Evolutionary conservation across 179 eudicot genomes (phyloP).

Genomic region (Silene vulgaris): DNA sequence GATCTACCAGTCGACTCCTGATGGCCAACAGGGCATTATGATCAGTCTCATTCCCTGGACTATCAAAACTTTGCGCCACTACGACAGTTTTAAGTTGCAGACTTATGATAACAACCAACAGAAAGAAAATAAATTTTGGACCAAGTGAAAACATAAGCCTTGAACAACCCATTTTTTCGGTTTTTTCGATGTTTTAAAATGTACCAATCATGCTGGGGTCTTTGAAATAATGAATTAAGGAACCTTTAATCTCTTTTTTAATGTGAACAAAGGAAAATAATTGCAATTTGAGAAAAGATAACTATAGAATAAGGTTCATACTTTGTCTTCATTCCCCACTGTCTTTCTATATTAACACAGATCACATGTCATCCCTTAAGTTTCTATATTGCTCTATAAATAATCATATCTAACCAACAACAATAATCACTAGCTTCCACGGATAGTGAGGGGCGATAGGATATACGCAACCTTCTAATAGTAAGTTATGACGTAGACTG

Average conservation of each 20-base stretch:
- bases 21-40: slow-evolving; percentile 22
- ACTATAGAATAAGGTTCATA: background rate
- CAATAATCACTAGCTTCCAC: too few species aligned
- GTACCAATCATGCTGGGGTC: background rate
- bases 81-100: background rate
- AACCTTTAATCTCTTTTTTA: background rate
- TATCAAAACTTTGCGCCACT: background rate
- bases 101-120: background rate
- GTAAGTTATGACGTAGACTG: too few species aligned
- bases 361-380: background rate
- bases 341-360: background rate
- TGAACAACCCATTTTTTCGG: background rate
- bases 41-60: slow-evolving; percentile 12
- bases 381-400: background rate
- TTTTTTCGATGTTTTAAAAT: background rate
- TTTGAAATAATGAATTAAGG: too few species aligned
- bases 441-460: too few species aligned
- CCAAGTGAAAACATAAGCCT: background rate
- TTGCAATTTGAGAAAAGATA: background rate
- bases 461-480: too few species aligned
- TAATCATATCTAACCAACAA: too few species aligned
- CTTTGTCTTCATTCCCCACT: background rate
- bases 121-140: background rate
- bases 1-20: slow-evolving; percentile 10
- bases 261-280: slow-evolving; percentile 4